Conservation (phyloP, 1,284 basidiomycete species). For the Bondarzewia mesenterica region DNA sequence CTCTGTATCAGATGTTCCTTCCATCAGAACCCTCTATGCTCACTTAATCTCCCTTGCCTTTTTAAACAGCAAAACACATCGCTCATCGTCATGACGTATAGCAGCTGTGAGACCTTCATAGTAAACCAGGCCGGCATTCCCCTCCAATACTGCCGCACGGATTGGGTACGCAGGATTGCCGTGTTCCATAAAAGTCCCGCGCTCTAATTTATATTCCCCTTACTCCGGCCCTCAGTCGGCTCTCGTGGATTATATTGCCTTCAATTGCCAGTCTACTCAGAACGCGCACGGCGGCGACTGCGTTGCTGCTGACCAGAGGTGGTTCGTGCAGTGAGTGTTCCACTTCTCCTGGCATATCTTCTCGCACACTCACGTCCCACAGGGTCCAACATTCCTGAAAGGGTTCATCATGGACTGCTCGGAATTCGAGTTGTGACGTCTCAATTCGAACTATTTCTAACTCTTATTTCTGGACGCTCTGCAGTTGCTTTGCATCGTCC, state of each 20-base stretch:
- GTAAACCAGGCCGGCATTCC: constrained; percentile 18
- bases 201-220: not conserved
- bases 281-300: constrained; percentile 43
- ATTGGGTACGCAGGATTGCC: constrained; percentile 16
- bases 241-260: constrained; percentile 31
- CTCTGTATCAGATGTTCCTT: not conserved
- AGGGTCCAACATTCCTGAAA: not conserved
- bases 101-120: constrained; percentile 20
- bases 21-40: not conserved
- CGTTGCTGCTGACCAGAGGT: constrained; percentile 33
- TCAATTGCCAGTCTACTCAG: constrained; percentile 37
- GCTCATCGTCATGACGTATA: constrained; percentile 19
- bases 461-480: too few species aligned
- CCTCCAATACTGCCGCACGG: constrained; percentile 21
- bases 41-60: not conserved
- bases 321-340: constrained; percentile 33
- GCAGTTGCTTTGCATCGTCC: too few species aligned
- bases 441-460: not conserved
- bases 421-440: too few species aligned
- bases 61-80: not conserved
- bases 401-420: too few species aligned
- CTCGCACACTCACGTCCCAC: not conserved
- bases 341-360: not conserved
- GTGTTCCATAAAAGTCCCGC: not conserved
- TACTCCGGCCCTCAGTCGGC: constrained; percentile 21